These are phyloP conservation scores for Talinum fruticosum DNA, from an alignment of 148 eudicot genomes.

Conservation along the genomic window DNA sequence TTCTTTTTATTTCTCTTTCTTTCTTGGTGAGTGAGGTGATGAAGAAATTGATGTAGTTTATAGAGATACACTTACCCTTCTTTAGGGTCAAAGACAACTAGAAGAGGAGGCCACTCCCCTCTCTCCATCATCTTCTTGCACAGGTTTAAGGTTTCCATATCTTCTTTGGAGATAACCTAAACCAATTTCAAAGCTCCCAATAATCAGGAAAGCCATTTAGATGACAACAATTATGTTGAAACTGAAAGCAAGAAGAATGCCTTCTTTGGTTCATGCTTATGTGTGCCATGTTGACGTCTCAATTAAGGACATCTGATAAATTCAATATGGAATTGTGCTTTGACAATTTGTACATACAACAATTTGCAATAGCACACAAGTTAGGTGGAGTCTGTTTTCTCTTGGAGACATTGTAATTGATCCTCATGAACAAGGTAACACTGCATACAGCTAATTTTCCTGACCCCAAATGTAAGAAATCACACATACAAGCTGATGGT, in stretches of 20 bases:
- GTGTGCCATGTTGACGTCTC: not conserved
- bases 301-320: not conserved
- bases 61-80: conserved; percentile 64
- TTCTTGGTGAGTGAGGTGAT: not conserved
- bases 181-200: conserved; percentile 11
- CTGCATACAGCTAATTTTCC: not conserved
- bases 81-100: conserved; percentile 79
- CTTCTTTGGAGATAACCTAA: conserved; percentile 73
- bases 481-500: not conserved
- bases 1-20: not conserved
- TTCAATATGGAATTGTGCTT: not conserved
- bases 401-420: not conserved
- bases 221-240: not conserved
- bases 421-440: not conserved
- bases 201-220: conserved; percentile 15
- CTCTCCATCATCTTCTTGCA: conserved; percentile 86
- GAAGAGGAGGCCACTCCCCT: conserved; percentile 97
- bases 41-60: not conserved
- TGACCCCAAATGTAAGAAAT: not conserved
- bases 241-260: not conserved
- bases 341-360: not conserved
- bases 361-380: not conserved
- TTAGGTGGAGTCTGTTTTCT: not conserved
- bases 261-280: not conserved
- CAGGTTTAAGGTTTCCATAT: conserved; percentile 49